Conservation (phyloP, 129 eudicot genomes). For the Cynara cardunculus region DNA sequence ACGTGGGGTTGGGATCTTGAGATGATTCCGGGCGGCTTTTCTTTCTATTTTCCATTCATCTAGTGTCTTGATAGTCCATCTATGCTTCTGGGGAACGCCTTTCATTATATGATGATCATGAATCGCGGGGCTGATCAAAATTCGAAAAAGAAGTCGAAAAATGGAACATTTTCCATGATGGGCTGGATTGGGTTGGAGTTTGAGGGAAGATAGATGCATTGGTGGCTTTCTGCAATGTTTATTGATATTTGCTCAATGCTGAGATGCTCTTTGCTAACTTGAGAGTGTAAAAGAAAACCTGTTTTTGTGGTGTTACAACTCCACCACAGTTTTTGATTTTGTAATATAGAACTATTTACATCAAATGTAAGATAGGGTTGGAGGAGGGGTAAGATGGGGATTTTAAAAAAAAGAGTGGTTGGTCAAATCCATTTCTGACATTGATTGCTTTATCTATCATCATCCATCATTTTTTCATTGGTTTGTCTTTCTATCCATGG, state of each 20-base stretch:
- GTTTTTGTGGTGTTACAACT: slow-evolving; percentile 28
- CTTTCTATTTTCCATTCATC: slow-evolving; percentile 10
- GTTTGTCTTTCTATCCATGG: background rate
- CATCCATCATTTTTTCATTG: slow-evolving; percentile 4
- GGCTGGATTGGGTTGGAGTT: background rate
- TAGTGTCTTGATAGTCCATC: background rate
- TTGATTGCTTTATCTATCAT: slow-evolving; percentile 29
- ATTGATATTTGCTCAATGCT: slow-evolving; percentile 39
- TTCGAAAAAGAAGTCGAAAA: background rate
- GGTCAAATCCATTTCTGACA: slow-evolving; percentile 18
- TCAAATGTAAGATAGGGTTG: slow-evolving; percentile 45
- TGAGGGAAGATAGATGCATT: slow-evolving; percentile 18
- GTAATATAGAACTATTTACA: slow-evolving; percentile 56
- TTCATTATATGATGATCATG: background rate
- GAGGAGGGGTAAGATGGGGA: slow-evolving; percentile 24
- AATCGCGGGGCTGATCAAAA: slow-evolving; percentile 1
- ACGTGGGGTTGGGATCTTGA: slow-evolving; percentile 14
- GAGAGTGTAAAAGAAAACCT: slow-evolving; percentile 33
- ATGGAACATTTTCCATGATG: slow-evolving; percentile 19
- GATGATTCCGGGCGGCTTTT: slow-evolving; percentile 4
- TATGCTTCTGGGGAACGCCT: background rate
- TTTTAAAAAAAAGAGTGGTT: slow-evolving; percentile 16
- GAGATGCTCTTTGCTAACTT: slow-evolving; percentile 29
- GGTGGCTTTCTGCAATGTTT: slow-evolving; percentile 39
- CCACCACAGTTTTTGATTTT: slow-evolving; percentile 49